Evolutionary conservation across 2,329 filamentous ascomycete genomes (phyloP).

Genomic region (Geosmithia putterillii): DNA sequence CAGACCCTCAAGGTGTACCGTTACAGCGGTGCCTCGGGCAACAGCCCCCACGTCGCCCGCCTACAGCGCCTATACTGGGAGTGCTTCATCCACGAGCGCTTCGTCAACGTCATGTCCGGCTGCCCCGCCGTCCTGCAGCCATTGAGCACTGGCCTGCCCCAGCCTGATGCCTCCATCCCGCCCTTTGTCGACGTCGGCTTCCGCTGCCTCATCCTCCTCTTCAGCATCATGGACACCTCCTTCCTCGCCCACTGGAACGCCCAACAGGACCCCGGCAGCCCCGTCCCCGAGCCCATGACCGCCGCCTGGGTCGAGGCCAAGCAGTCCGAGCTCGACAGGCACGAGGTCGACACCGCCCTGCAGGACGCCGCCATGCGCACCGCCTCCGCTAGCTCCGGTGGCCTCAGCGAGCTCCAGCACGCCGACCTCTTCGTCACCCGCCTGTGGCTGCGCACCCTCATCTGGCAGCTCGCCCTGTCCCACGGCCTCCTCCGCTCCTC

Average conservation of each 20-base stretch:
- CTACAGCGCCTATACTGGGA: conserved; percentile 41
- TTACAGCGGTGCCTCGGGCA: not conserved
- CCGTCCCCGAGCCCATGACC: conserved; percentile 7
- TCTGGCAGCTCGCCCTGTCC: conserved; percentile 7
- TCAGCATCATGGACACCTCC: conserved; percentile 22
- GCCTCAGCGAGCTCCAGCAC: conserved; percentile 18
- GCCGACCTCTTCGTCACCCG: conserved; percentile 5
- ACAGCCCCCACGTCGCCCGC: conserved; percentile 4
- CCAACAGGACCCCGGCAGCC: conserved; percentile 5
- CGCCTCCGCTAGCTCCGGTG: conserved; percentile 1
- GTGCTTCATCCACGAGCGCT: conserved; percentile 43
- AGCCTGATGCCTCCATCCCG: conserved; percentile 18
- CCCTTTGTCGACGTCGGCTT: conserved; percentile 22
- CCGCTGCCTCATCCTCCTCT: conserved; percentile 22
- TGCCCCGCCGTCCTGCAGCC: conserved; percentile 22
- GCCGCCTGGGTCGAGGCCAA: conserved; percentile 26
- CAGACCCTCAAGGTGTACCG: conserved; percentile 14
- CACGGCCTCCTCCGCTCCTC: conserved; percentile 22
- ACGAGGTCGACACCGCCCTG: conserved; percentile 17
- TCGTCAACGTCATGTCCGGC: conserved; percentile 37
- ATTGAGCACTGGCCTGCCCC: conserved; percentile 16
- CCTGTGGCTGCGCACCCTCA: conserved; percentile 5
- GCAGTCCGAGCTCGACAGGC: conserved; percentile 24
- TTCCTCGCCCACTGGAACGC: conserved; percentile 23
- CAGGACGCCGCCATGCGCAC: conserved; percentile 7